These are phyloP conservation scores for Fraxinus ornus DNA, from an alignment of 305 asterid genomes.

Conservation along the genomic window DNA sequence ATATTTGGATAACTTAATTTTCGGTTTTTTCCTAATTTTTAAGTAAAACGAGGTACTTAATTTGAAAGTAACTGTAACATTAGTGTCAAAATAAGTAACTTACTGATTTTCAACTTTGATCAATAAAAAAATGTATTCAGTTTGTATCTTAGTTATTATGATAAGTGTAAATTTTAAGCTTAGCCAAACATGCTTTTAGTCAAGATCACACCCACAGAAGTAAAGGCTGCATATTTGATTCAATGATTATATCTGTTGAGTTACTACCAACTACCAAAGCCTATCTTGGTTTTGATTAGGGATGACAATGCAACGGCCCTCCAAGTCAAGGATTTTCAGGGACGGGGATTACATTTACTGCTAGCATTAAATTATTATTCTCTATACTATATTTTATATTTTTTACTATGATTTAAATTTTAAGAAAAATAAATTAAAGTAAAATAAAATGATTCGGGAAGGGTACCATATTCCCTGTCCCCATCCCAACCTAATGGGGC, in stretches of 20 bases:
- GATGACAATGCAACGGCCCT: not conserved
- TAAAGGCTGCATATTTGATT: not conserved
- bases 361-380: not conserved
- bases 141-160: not conserved
- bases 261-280: not conserved
- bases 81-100: not conserved
- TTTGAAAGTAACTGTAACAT: not conserved
- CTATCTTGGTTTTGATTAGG: not conserved
- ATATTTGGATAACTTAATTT: not conserved
- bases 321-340: not conserved
- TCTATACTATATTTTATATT: too few species aligned
- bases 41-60: not conserved
- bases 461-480: not conserved
- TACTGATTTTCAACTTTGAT: not conserved
- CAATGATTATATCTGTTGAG: not conserved
- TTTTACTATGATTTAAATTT: too few species aligned
- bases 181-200: not conserved
- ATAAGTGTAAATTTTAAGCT: not conserved
- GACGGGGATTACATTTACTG: not conserved
- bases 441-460: not conserved
- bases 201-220: not conserved
- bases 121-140: not conserved
- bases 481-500: not conserved
- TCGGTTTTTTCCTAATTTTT: not conserved
- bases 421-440: not conserved